These are phyloP conservation scores for Septoria linicola DNA, from an alignment of 2,329 filamentous ascomycete genomes.

Conservation along the genomic window DNA sequence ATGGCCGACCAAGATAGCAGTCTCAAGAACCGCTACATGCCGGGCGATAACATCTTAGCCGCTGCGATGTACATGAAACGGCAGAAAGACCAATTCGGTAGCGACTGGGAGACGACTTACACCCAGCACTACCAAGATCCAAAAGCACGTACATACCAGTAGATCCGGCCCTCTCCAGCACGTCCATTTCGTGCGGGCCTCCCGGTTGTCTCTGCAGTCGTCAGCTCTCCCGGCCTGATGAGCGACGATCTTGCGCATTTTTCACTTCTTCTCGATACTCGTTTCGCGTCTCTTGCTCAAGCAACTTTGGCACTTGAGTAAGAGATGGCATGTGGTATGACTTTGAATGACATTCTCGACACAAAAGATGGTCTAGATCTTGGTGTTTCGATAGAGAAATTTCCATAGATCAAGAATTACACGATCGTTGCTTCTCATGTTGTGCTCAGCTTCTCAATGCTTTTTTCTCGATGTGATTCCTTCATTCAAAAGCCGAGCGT, in stretches of 20 bases:
- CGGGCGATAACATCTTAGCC: slow-evolving; percentile 15
- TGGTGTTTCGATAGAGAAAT: too few relatives aligned
- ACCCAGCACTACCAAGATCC: slow-evolving; percentile 16
- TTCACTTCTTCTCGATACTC: slow-evolving; percentile 1
- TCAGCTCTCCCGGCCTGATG: slow-evolving; percentile 6
- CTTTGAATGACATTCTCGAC: too few relatives aligned
- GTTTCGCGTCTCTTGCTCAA: slow-evolving; percentile 4
- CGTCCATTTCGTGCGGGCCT: neutral
- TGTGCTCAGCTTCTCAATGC: too few relatives aligned
- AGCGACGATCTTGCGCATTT: neutral
- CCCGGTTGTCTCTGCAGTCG: too few relatives aligned
- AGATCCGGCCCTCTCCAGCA: neutral
- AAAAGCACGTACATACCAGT: neutral
- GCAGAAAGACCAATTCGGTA: slow-evolving; percentile 4
- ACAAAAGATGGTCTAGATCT: too few relatives aligned
- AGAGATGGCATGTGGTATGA: neutral
- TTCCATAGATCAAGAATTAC: too few relatives aligned
- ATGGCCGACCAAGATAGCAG: slow-evolving; percentile 7
- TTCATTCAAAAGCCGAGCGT: too few relatives aligned
- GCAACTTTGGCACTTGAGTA: slow-evolving; percentile 11
- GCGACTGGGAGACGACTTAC: slow-evolving; percentile 13
- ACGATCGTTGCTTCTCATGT: too few relatives aligned
- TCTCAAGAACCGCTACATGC: slow-evolving; percentile 19
- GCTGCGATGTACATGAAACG: slow-evolving; percentile 14
- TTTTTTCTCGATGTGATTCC: too few relatives aligned